Percentiles rank a stretch among this genome's conserved stretches.
Conservation (phyloP, 176 grass and related monocot genomes). For the Typha latifolia region DNA sequence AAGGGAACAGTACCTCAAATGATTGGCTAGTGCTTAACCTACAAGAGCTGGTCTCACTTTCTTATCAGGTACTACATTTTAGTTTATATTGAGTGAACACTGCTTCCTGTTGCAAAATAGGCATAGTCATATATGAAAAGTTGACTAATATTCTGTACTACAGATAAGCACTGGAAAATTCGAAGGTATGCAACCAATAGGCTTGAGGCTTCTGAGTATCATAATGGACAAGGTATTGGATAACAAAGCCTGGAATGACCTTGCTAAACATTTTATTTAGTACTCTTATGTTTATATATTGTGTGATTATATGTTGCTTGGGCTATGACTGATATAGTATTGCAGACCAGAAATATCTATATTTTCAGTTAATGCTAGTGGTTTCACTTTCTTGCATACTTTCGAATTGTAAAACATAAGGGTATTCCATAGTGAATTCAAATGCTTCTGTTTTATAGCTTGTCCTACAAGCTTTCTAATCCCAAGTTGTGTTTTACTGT, state of each 20-base stretch:
- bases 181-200: constrained; percentile 95
- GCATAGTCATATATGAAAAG: constrained; percentile 11
- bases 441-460: not conserved
- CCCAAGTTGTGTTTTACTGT: not conserved
- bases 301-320: too few relatives aligned
- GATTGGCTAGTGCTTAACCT: constrained; percentile 96
- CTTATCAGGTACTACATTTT: constrained; percentile 65
- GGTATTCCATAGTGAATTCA: not conserved
- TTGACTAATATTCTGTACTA: constrained; percentile 23
- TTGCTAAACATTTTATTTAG: too few relatives aligned
- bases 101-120: not conserved
- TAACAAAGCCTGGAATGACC: constrained; percentile 3
- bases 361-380: too few relatives aligned
- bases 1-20: constrained; percentile 28
- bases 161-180: constrained; percentile 96
- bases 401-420: too few relatives aligned
- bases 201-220: constrained; percentile 71
- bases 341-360: too few relatives aligned
- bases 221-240: constrained; percentile 86
- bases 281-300: too few relatives aligned
- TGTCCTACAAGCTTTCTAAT: not conserved
- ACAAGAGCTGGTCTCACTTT: constrained; percentile 86
- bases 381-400: too few relatives aligned
- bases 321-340: too few relatives aligned
- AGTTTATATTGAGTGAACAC: constrained; percentile 8